Base-by-base conservation (phyloP, 495 filamentous ascomycete genomes). In the Xylaria cubensis region DNA sequence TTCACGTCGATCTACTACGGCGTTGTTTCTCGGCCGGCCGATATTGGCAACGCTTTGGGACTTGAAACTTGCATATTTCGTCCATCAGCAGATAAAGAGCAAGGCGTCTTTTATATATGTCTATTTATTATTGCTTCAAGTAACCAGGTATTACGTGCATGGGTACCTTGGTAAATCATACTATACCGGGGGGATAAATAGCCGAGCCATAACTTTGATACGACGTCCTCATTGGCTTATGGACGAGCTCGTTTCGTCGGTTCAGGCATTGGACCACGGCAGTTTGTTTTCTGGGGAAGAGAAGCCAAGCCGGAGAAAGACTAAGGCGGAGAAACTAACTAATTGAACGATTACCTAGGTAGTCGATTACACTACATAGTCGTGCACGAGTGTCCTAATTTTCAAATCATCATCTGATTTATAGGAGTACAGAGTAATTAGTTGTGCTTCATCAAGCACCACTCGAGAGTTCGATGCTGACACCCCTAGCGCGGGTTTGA, bases 201-300 rank as follows among this genome's bases (percentile, higher is more conserved):
- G 69, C 58, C 69, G 69, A 71, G 46, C 59, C 51, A 56, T 36
- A 42, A 53, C 41, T 55, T 70, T 42, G 56, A 44, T 21, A 19
- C 19, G 26, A 15, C 29, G 34, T 32, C 64, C 34, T 19, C 3
- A 71, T 71, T 63, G 59, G 69, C 24, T 12, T n/a, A 24, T 42
- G 19, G n/a, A 6, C 42, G 44, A n/a, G 59, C 32, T 64, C 19
- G 29, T 62, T 29, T 56, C 64, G 67, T 71, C 69, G 61, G 61
- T 55, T 26, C 58, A 36, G 48, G 50, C 61, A 73, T 58, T 51
- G 61, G 66, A 67, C 72, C 72, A 74, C 77, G 77, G 77, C 77
- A 79, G 77, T 79, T 79, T 73, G 77, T 79, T 79, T 73, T 51
- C 42, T 50, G 50, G 65, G 21, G 50, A 17, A 6, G 19, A 34